A percentile compares a stretch with the other conserved stretches of the same genome.
Evolutionary conservation across 176 grass and related monocot genomes (phyloP).

Genomic region (Aegilops longissima): DNA sequence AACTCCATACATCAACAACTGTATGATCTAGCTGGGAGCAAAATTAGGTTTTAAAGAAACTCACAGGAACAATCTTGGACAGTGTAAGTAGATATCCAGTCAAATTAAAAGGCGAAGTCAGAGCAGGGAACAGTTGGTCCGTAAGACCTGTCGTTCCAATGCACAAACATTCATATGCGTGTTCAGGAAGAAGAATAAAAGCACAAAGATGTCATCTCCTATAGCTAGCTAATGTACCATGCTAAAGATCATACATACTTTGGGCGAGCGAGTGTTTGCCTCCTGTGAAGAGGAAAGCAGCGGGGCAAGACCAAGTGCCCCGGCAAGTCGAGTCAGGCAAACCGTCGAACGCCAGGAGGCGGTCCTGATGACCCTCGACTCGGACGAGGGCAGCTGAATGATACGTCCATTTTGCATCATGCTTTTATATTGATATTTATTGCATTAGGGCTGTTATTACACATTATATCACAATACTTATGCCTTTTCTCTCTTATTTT

Average conservation of each 20-base stretch:
- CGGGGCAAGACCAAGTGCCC: slow-evolving; percentile 51
- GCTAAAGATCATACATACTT: slow-evolving; percentile 34
- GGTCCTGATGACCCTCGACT: not conserved
- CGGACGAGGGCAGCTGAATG: no score
- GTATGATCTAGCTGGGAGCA: not conserved
- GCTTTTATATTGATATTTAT: no score
- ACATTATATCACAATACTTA: no score
- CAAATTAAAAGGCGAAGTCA: slow-evolving; percentile 36
- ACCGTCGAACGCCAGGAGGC: slow-evolving; percentile 5
- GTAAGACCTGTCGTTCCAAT: slow-evolving; percentile 42
- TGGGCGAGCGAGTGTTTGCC: slow-evolving; percentile 57
- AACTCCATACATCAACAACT: not conserved
- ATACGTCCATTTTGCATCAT: no score
- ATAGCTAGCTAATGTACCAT: not conserved
- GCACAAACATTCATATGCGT: not conserved
- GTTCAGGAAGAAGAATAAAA: no score
- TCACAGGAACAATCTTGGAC: slow-evolving; percentile 50
- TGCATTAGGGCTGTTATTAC: no score
- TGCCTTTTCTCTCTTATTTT: no score
- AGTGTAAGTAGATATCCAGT: slow-evolving; percentile 52
- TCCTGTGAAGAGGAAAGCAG: slow-evolving; percentile 57
- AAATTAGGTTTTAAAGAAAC: slow-evolving; percentile 11
- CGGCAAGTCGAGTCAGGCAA: slow-evolving; percentile 55
- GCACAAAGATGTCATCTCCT: not conserved
- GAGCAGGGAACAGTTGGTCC: slow-evolving; percentile 42